Percentiles rank a stretch among this genome's conserved stretches.
phyloP scores from a whole-genome alignment of 2,329 filamentous ascomycete species.

The Calonectria pauciramosa region DNA sequence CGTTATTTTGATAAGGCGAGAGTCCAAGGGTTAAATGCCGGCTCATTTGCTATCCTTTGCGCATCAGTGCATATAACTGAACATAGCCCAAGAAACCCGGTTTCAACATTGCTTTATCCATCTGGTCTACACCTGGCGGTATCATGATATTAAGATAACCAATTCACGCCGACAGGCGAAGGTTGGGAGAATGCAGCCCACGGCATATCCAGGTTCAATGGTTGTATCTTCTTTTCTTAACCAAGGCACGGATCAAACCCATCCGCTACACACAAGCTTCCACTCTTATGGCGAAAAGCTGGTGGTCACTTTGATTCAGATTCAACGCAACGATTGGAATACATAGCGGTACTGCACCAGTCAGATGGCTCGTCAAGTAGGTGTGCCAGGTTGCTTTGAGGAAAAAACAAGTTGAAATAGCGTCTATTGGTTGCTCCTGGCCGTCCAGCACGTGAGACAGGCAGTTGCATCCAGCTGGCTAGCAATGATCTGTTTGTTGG shows the following conservation, averaged over 20 bases:
- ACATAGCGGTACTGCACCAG: neutral
- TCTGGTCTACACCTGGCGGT: neutral
- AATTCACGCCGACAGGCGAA: neutral
- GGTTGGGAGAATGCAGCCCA: neutral
- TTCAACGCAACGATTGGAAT: neutral
- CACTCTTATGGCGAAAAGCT: neutral
- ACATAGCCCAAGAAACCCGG: neutral
- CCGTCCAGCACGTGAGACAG: neutral
- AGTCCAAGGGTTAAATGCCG: neutral
- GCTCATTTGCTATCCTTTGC: neutral
- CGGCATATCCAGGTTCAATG: neutral
- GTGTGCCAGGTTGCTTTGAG: neutral
- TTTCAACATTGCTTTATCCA: neutral
- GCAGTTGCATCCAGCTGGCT: neutral
- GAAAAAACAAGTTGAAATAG: neutral
- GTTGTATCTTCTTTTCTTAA: neutral
- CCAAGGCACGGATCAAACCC: neutral
- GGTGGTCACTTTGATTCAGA: neutral
- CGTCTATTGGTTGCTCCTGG: neutral
- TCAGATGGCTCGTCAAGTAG: neutral
- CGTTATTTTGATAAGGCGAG: too few relatives aligned
- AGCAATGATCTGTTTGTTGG: neutral
- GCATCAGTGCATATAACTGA: neutral
- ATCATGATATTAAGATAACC: neutral
- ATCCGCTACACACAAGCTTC: neutral